Evolutionary conservation across 768 basidiomycete species (phyloP).

Genomic region (Auricularia sp.): DNA sequence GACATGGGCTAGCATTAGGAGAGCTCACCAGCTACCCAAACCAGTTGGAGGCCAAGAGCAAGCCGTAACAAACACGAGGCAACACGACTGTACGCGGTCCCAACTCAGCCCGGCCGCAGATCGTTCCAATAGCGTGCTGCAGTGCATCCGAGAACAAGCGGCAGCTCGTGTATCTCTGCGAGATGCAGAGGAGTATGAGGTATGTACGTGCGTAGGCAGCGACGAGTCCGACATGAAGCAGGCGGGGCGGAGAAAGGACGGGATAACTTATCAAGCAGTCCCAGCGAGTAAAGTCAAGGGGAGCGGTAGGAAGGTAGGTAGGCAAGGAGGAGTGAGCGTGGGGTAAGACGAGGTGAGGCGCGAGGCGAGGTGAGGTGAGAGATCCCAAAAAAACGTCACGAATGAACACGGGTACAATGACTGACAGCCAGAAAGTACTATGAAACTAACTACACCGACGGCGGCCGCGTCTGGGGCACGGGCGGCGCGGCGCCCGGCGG

Average conservation of each 20-base stretch:
- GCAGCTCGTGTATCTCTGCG: background rate
- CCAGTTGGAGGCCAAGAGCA: too few species aligned
- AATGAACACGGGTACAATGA: background rate
- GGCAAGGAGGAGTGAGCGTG: background rate
- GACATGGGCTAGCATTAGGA: too few species aligned
- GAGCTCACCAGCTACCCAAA: too few species aligned
- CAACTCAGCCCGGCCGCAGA: too few species aligned
- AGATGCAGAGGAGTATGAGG: background rate
- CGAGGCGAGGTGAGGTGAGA: background rate
- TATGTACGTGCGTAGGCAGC: background rate
- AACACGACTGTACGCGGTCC: too few species aligned
- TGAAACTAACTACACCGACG: background rate
- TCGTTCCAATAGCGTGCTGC: too few species aligned
- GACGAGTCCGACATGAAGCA: background rate
- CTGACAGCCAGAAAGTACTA: background rate
- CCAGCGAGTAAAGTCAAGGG: background rate
- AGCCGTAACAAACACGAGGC: too few species aligned
- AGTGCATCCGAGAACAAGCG: too few species aligned
- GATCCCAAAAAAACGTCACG: background rate
- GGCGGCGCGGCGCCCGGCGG: conserved; percentile 1
- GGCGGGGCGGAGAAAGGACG: background rate
- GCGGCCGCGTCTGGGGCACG: background rate
- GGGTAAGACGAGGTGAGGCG: background rate
- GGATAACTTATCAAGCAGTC: background rate
- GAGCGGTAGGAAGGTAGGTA: background rate